Conservation (phyloP, 768 basidiomycete genomes). For the Leccinum truebloodii region DNA sequence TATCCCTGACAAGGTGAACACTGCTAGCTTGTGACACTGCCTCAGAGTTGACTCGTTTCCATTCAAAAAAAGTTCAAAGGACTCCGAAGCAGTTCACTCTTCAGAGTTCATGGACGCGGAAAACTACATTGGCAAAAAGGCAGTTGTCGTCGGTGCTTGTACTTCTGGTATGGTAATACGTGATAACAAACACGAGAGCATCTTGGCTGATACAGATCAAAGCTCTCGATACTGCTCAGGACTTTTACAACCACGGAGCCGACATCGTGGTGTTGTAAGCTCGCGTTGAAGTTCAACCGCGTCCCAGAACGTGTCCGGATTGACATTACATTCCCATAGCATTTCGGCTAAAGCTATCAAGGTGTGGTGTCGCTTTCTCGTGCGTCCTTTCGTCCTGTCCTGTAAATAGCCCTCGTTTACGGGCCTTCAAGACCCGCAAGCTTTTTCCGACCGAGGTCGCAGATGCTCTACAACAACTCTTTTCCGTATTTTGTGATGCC, state of each 20-base stretch:
- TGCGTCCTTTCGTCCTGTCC: not conserved
- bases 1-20: conserved; percentile 42
- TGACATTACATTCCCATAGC: conserved; percentile 12
- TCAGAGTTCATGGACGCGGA: conserved; percentile 46
- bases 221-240: conserved; percentile 42
- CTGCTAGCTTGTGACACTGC: not conserved
- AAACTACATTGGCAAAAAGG: conserved; percentile 61
- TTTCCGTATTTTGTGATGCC: conserved; percentile 15
- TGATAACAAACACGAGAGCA: not conserved
- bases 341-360: conserved; percentile 13
- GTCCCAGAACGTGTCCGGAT: not conserved
- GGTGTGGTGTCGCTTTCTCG: conserved; percentile 7
- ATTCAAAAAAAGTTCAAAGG: conserved; percentile 54
- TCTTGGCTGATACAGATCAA: conserved; percentile 10
- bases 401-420: not conserved
- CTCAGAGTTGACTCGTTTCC: not conserved
- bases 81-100: conserved; percentile 47
- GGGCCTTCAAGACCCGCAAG: conserved; percentile 3
- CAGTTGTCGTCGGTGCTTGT: conserved; percentile 65
- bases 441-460: conserved; percentile 23
- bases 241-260: conserved; percentile 32
- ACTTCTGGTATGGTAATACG: conserved; percentile 45
- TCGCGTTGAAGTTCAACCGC: not conserved
- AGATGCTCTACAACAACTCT: conserved; percentile 17
- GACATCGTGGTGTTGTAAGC: conserved; percentile 29